A percentile compares a stretch with the other conserved stretches of the same genome.
These are phyloP conservation scores for Fusarium miscanthi DNA, from an alignment of 2,329 filamentous ascomycete genomes.

Conservation along the genomic window DNA sequence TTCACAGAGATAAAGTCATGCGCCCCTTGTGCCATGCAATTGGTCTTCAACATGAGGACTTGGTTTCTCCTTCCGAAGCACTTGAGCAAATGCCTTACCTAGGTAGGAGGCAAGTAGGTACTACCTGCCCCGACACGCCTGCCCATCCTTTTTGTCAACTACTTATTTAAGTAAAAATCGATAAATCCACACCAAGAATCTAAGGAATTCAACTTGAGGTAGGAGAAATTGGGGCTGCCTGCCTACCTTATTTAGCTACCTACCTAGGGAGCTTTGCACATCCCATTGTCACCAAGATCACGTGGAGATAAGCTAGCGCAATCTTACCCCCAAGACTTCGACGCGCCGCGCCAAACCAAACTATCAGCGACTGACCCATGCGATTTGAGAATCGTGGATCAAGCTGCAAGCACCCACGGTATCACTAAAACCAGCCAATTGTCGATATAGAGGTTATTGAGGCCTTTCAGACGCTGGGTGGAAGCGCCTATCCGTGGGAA, in stretches of 20 bases:
- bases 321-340: constrained; percentile 22
- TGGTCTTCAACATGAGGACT: neutral
- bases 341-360: constrained; percentile 38
- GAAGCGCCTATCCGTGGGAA: constrained; percentile 4
- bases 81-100: neutral
- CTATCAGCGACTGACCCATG: constrained; percentile 29
- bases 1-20: neutral
- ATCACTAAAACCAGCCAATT: constrained; percentile 7
- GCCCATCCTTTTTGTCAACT: neutral
- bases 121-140: neutral
- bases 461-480: neutral
- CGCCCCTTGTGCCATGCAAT: neutral
- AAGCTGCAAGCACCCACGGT: constrained; percentile 23
- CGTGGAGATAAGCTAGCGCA: constrained; percentile 28
- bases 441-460: neutral
- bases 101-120: neutral
- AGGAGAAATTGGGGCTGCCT: constrained; percentile 30
- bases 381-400: constrained; percentile 34
- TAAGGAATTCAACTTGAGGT: neutral
- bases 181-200: neutral
- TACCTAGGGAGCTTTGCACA: neutral
- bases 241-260: constrained; percentile 5
- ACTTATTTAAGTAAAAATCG: too few relatives aligned
- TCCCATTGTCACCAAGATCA: neutral
- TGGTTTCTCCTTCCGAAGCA: neutral